A percentile compares a stretch with the other conserved stretches of the same genome.
Conservation (phyloP, 768 basidiomycete species). For the Rhodotorula graminis region DNA sequence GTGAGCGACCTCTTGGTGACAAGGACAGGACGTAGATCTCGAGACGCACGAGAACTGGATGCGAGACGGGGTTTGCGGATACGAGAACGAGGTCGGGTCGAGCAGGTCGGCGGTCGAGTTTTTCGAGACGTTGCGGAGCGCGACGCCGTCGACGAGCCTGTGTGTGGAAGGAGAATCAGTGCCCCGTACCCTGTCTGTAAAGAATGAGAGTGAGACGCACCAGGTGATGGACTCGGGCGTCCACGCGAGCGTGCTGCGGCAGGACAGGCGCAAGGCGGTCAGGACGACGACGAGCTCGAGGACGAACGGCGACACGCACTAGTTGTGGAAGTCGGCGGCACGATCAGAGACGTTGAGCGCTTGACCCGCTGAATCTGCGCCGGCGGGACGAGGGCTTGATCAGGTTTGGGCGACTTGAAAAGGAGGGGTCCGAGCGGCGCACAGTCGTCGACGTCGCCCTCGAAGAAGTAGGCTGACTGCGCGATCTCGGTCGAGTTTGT, state of each 20-base stretch:
- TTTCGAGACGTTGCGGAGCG: conserved; percentile 40
- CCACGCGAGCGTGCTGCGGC: conserved; percentile 24
- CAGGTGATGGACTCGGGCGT: conserved; percentile 21
- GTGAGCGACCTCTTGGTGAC: too few relatives aligned
- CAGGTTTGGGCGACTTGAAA: neutral
- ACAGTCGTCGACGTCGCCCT: neutral
- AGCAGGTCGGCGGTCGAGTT: conserved; percentile 9
- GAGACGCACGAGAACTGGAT: conserved; percentile 42
- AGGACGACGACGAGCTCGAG: too few relatives aligned
- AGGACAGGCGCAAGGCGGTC: too few relatives aligned
- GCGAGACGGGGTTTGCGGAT: conserved; percentile 45
- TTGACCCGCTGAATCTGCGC: neutral
- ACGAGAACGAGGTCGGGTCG: conserved; percentile 18
- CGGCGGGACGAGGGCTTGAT: too few relatives aligned
- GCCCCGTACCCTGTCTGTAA: fast-evolving
- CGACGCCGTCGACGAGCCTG: conserved; percentile 34
- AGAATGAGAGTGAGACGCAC: neutral
- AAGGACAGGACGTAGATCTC: neutral
- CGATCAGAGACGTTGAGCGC: neutral
- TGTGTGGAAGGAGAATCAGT: conserved; percentile 1
- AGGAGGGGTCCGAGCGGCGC: neutral
- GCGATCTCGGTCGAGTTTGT: neutral
- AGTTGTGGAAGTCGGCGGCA: conserved; percentile 18
- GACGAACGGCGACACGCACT: neutral
- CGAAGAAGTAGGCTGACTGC: conserved; percentile 1